Evolutionary conservation across 495 filamentous ascomycete species (phyloP), one percentile per base, ranked within the genome.

Genomic region (Patellaria atrata): DNA sequence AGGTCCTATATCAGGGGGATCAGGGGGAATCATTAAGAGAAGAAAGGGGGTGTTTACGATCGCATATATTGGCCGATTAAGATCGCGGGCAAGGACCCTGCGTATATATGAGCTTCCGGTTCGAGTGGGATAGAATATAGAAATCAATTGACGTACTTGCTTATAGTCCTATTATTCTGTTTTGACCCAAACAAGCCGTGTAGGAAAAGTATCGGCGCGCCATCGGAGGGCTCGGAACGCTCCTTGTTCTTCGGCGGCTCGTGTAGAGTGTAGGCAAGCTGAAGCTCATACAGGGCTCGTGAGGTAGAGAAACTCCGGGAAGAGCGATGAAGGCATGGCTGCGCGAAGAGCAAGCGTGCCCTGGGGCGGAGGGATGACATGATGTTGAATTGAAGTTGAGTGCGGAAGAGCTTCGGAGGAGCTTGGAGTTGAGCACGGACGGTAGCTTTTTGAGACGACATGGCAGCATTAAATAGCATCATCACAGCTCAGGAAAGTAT

Each of bases 111-210:
- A 31, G 8, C 10, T 21, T 38, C 18, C 5, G 37, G 14, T 9
- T 19, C 6, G 5, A 8, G 15, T 12, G n/a, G n/a, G n/a, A 10
- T 22, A 23, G 16, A 23, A 5, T 12, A 9, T 13, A 34, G 16
- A 6, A 34, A 34, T 11, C 6, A 13, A 35, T 19, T 33, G 2
- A 37, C 19, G 24, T 71, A 94, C 89, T 85, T 92, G 75, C 87
- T 91, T 43, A 97, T 89, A 56, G 71, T 85, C 57, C 87, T 62
- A 52, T 96, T 89, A 49, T 97, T 97, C 64, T 82, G 81, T 59
- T 92, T 94, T 25, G 82, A 92, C 15, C 89, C 89, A 52, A 97
- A 96, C 11, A 97, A 65, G 3, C 89, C 89, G 55, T 97, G 89
- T 56, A 96, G 69, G 41, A 97, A 72, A 44, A 97, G 57, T 38